A percentile compares a stretch with the other conserved stretches of the same genome.
Conservation (phyloP, 192 early-diverging fungal genomes). For the Backusella westeae region DNA sequence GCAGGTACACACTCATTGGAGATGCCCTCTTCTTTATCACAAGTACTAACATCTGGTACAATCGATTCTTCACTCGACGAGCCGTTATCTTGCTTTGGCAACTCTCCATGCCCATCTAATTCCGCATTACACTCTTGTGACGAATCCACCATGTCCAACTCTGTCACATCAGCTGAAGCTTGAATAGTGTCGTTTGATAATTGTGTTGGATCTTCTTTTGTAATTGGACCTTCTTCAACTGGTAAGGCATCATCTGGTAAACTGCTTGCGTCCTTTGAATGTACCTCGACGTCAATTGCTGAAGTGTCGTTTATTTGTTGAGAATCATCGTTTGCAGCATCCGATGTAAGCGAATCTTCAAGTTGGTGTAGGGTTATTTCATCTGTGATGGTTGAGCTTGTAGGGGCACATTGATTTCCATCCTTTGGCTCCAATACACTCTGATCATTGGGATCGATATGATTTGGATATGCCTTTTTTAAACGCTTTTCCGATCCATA, state of each 20-base stretch:
- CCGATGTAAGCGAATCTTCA: not conserved
- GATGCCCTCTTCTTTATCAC: not conserved
- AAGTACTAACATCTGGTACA: not conserved
- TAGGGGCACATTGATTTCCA: not conserved
- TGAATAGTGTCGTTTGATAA: not conserved
- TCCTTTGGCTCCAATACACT: not conserved
- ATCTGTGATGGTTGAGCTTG: not conserved
- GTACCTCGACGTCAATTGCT: not conserved
- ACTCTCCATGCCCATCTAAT: not conserved
- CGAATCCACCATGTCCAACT: not conserved
- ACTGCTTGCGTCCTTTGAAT: not conserved
- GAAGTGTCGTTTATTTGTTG: not conserved
- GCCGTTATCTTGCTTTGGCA: not conserved
- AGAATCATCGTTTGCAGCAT: not conserved
- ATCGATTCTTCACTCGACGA: not conserved
- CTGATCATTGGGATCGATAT: not conserved
- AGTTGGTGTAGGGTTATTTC: not conserved
- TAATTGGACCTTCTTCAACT: not conserved
- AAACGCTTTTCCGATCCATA: not conserved
- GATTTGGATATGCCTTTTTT: not conserved
- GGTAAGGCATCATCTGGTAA: not conserved
- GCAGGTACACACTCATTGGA: not conserved
- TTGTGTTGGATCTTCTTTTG: not conserved
- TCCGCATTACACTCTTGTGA: not conserved
- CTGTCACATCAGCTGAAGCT: not conserved